Base-by-base conservation (phyloP, 805 yeast genomes). In the Zygoascus tannicola region DNA sequence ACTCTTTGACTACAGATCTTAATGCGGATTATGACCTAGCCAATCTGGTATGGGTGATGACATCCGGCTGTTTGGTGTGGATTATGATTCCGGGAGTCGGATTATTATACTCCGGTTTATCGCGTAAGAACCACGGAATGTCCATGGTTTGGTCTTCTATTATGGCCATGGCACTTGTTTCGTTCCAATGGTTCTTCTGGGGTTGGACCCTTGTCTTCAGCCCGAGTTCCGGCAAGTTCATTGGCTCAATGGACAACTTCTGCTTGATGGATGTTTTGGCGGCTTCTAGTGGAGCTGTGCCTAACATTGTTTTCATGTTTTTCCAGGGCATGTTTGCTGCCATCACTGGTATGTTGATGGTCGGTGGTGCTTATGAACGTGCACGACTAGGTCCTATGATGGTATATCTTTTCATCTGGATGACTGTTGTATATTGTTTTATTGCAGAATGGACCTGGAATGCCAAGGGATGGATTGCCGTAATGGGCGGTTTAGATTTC, bases 401-500 rank as follows among this genome's bases (percentile, higher is more conserved):
- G 90, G 76, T 92, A 26, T 90, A 87, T 70, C 70, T 90, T 52
- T 92, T 92, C 65, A 66, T 85, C 53, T 92, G 97, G 96, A 77
- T 85, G 70, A 87, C 97, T 7, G 76, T 92, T 38, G 98, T 92
- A 37, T 92, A 92, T 74, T 82, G 94, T 65, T 97, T 97, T 44
- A 74, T 83, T 64, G 98, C 97, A 15, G 83, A 81, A 68, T 90
- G 97, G 97, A 84, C 95, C 21, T 92, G 98, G 98, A 90, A 90
- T 64, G 75, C 81, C 21, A 75, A 75, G 46, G 98, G 98, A 43
- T 92, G 97, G 98, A 73, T 90, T 52, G 75, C 72, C 44, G 50
- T 41, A 4, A 71, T 90, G 44, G 97, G 97, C 52, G 81, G 88
- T 32, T 74, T 86, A 49, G 98, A 92, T 69, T 92, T 85, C 60